Evolutionary conservation across 768 basidiomycete species (phyloP), one percentile per base, ranked within the genome.

Genomic region (Boletellus ananas): DNA sequence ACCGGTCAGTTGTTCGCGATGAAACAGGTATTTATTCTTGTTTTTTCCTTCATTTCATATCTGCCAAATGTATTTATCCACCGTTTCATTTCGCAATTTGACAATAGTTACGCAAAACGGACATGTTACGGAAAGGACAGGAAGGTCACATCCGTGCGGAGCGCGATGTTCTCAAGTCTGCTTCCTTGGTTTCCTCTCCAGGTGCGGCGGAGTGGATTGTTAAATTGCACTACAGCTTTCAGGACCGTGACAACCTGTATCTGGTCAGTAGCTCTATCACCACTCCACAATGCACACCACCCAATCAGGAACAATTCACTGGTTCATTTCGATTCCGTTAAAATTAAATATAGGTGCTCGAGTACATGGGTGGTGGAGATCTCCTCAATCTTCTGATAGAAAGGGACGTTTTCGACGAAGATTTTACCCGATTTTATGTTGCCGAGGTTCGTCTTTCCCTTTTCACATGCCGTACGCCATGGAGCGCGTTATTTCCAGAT

Each of bases 131-230:
- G 45, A 94, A 94, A 74, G 91, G 93, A 20, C 95, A 97, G 69
- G 95, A 97, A 72, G 95, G 94, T 1, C 95, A 97, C 69, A 89
- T 96, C 64, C 85, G 93, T 45, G 95, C 94, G 36, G 94, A 97
- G 67, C 86, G 94, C 63, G 94, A 98, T 61, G 75, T 98, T 37
- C 80, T 97, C 51, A 92, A 90, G 70, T 89, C 90, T 29, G 94
- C 94, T 6, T 87, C 94, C 12, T 74, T 86, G 58, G 83, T 87
- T 61, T 78, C 79, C 65, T 83, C 88, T 35, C 80, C 86, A 49
- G 78, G 79, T 53, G 79, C 81, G 43, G 85, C 88, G 51, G 87
- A 94, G 62, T 96, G 95, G 94, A 96, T 96, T 57, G 93, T 98
- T 46, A 85, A 84, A 67, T 71, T 99, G 41, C 79, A 86, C 66